A percentile compares a stretch with the other conserved stretches of the same genome.
phyloP scores from a whole-genome alignment of 208 protist genomes.

The Tritrichomonas foetus region DNA sequence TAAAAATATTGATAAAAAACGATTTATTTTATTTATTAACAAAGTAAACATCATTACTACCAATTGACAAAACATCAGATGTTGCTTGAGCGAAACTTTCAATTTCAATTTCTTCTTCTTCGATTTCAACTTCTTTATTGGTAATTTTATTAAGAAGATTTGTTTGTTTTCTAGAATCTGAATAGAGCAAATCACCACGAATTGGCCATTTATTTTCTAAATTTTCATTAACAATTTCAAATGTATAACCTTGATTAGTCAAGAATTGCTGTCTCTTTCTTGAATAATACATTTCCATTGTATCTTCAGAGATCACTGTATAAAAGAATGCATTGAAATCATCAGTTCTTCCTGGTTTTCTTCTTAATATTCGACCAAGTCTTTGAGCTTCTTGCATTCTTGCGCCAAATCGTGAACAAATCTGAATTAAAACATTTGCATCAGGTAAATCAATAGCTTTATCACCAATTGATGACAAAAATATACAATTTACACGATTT shows the following conservation, averaged over 20 bases:
- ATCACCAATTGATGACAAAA: conserved; percentile 77
- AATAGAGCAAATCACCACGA: background rate
- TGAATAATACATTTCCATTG: conserved; percentile 88
- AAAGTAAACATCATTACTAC: no score
- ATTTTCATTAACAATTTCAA: background rate
- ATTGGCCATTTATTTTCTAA: background rate
- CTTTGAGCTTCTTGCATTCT: conserved; percentile 83
- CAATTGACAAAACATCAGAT: no score
- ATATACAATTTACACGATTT: conserved; percentile 75
- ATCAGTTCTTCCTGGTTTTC: conserved; percentile 60
- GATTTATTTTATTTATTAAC: no score
- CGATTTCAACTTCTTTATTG: no score
- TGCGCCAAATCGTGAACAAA: conserved; percentile 87
- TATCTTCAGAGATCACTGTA: conserved; percentile 79
- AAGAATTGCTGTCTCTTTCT: conserved; percentile 93
- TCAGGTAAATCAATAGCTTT: conserved; percentile 79
- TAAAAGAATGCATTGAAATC: conserved; percentile 96
- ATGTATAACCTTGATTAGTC: conserved; percentile 66
- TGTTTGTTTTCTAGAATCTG: background rate
- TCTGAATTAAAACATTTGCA: conserved; percentile 93
- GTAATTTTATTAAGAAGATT: no score
- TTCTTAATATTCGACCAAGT: conserved; percentile 67
- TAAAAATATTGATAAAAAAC: no score
- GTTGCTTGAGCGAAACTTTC: no score
- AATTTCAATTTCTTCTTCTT: no score